These are phyloP conservation scores for Schrenkiella parvula DNA, from an alignment of 345 rosid species.

Conservation along the genomic window DNA sequence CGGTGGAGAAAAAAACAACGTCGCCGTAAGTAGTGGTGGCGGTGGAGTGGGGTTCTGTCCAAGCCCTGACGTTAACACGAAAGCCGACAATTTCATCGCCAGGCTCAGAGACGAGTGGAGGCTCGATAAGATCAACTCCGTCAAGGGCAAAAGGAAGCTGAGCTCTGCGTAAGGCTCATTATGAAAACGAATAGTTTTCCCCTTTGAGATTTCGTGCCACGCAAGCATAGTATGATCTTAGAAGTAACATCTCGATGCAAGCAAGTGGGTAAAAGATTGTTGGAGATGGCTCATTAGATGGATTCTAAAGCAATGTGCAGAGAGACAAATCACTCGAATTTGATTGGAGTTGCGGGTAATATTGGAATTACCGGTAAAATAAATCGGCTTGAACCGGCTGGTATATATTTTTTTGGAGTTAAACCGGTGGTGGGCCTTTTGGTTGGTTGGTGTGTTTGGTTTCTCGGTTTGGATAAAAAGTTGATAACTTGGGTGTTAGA, in stretches of 20 bases:
- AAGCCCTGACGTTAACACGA: constrained; percentile 80
- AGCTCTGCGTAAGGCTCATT: constrained; percentile 20
- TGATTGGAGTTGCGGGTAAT: constrained; percentile 2
- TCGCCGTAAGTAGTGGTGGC: not conserved
- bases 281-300: not conserved
- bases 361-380: constrained; percentile 7
- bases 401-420: constrained; percentile 5
- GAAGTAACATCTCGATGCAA: not conserved
- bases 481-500: not conserved
- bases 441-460: constrained; percentile 16
- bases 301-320: not conserved
- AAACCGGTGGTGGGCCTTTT: not conserved
- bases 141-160: constrained; percentile 41
- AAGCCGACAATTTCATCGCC: constrained; percentile 87
- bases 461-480: not conserved
- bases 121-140: constrained; percentile 71
- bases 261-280: not conserved
- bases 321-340: not conserved
- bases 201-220: not conserved
- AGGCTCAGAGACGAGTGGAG: constrained; percentile 72
- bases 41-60: constrained; percentile 44
- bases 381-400: not conserved
- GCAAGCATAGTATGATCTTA: not conserved
- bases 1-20: constrained; percentile 15
- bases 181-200: not conserved